Evolutionary conservation across 257 asterid species (phyloP).

Genomic region (Nicotiana sylvestris): DNA sequence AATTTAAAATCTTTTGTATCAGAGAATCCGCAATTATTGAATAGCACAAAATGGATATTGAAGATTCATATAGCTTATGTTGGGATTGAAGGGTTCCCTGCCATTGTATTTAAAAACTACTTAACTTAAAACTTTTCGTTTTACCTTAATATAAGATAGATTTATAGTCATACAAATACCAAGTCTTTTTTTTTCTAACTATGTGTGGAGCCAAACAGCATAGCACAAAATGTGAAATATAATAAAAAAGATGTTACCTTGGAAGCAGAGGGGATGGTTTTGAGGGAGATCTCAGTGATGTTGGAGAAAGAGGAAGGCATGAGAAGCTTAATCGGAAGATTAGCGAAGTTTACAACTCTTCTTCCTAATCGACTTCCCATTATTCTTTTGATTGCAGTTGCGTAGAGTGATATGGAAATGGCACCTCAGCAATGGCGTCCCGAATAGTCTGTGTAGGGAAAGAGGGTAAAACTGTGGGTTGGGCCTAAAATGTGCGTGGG

Average conservation of each 20-base stretch:
- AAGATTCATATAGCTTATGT: not conserved
- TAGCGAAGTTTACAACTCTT: constrained; percentile 73
- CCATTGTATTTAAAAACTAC: too few species aligned
- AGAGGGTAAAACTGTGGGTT: not conserved
- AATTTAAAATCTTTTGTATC: not conserved
- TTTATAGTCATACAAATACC: too few species aligned
- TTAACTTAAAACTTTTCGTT: too few species aligned
- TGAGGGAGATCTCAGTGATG: constrained; percentile 85
- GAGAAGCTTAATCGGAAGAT: constrained; percentile 77
- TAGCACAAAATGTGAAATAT: not conserved
- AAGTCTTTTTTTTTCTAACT: too few species aligned
- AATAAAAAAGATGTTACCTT: constrained; percentile 39
- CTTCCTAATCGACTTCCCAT: constrained; percentile 73
- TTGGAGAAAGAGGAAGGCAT: constrained; percentile 85
- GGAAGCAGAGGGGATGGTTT: constrained; percentile 92
- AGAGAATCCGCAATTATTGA: not conserved
- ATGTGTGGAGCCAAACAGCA: too few species aligned
- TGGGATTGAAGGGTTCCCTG: too few species aligned
- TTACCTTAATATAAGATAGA: too few species aligned
- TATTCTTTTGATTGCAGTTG: not conserved
- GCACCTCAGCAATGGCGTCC: not conserved
- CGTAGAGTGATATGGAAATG: not conserved
- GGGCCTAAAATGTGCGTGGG: not conserved
- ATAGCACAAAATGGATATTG: not conserved
- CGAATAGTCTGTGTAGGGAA: not conserved